Evolutionary conservation across 2,329 filamentous ascomycete species (phyloP).

Genomic region (Phoma herbarum): DNA sequence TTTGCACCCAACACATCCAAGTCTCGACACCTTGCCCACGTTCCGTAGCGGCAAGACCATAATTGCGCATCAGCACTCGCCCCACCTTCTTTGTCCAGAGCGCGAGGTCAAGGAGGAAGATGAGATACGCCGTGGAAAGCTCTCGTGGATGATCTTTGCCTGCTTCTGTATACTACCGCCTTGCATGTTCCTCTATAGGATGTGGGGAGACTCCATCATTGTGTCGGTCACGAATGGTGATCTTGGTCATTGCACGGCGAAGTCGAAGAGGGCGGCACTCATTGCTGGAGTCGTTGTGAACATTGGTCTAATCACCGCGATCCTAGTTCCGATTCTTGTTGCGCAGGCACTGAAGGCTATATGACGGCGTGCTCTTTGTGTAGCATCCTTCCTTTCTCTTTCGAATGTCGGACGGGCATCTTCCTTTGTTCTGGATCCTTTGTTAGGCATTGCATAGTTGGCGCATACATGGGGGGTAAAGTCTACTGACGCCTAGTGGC

Average conservation of each 20-base stretch:
- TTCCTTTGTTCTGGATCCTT: constrained; percentile 2
- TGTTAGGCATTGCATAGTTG: constrained; percentile 24
- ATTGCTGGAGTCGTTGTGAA: constrained; percentile 44
- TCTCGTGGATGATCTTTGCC: constrained; percentile 48
- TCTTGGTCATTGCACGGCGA: constrained; percentile 38
- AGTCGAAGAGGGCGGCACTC: constrained; percentile 45
- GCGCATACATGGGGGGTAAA: not conserved
- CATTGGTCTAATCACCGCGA: constrained; percentile 31
- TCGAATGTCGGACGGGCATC: not conserved
- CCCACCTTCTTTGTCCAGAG: constrained; percentile 43
- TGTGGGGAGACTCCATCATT: constrained; percentile 45
- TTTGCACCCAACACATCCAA: constrained; percentile 29
- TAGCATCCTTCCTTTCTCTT: not conserved
- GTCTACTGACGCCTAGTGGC: not conserved
- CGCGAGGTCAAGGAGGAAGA: constrained; percentile 33
- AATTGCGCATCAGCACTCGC: constrained; percentile 30
- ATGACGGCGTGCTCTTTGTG: constrained; percentile 13
- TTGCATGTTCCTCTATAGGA: constrained; percentile 49
- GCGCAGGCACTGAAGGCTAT: constrained; percentile 31
- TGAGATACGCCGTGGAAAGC: constrained; percentile 37
- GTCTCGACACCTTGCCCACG: constrained; percentile 24
- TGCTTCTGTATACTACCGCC: constrained; percentile 49
- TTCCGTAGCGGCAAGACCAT: constrained; percentile 15
- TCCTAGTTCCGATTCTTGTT: constrained; percentile 40
- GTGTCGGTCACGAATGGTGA: constrained; percentile 41